Conservation (phyloP, 2,329 filamentous ascomycete species). For the Plectosphaerella cucumerina region DNA sequence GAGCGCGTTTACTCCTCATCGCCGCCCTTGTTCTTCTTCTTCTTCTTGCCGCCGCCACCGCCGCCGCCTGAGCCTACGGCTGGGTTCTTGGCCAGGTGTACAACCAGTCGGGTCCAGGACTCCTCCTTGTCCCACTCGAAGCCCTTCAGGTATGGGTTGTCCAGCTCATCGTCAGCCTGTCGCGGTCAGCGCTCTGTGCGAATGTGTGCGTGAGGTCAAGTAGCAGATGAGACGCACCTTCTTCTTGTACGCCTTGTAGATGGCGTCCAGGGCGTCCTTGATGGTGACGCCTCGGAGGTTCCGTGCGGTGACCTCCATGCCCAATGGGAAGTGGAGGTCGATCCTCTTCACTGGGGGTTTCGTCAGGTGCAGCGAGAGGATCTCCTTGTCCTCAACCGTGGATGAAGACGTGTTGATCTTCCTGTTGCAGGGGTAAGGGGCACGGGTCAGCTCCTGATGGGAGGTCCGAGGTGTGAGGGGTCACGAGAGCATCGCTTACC, state of each 20-base stretch:
- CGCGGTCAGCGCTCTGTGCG: neutral
- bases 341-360: slow-evolving; percentile 88
- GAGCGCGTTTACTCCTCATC: slow-evolving; percentile 27
- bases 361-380: slow-evolving; percentile 76
- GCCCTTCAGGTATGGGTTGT: slow-evolving; percentile 80
- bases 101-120: slow-evolving; percentile 81
- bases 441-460: neutral
- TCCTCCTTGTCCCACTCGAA: slow-evolving; percentile 97
- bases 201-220: slow-evolving; percentile 2
- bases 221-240: slow-evolving; percentile 57
- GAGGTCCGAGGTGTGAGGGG: neutral
- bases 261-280: slow-evolving; percentile 93
- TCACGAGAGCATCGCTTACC: slow-evolving; percentile 51
- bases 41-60: slow-evolving; percentile 64
- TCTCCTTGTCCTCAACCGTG: slow-evolving; percentile 76
- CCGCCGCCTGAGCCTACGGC: slow-evolving; percentile 38
- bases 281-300: slow-evolving; percentile 95
- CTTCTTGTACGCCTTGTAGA: slow-evolving; percentile 96
- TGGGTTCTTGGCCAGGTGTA: slow-evolving; percentile 75
- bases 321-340: slow-evolving; percentile 85
- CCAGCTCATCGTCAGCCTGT: slow-evolving; percentile 87
- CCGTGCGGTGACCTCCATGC: slow-evolving; percentile 80
- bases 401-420: slow-evolving; percentile 86
- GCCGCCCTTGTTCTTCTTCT: slow-evolving; percentile 49
- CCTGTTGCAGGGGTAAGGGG: slow-evolving; percentile 45